Evolutionary conservation across 2,329 filamentous ascomycete species (phyloP), one percentile per base, ranked within the genome.

Genomic region (Dothideomycetes sp.): DNA sequence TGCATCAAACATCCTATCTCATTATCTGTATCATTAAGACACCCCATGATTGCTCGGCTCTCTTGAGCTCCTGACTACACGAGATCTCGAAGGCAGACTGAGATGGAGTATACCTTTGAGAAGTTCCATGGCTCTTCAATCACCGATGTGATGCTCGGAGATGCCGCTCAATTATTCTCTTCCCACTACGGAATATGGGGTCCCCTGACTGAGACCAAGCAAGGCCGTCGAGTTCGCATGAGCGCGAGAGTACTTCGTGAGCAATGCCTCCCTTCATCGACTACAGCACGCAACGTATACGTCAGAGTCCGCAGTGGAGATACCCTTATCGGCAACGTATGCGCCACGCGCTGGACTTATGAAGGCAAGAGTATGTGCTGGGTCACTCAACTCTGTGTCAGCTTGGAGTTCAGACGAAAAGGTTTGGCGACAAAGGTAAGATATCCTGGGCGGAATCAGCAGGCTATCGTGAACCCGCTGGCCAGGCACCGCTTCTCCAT

Each of bases 371-470:
- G 4, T 5, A 19, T 40, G 18, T 34, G 32, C 16, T 40, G 38
- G 38, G 35, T 40, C 15, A 40, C 38, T 11, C 38, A 41, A 10
- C 27, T 41, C 2, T 35, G 32, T 16, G 33, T 41, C 12, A 9
- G 19, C 8, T 11, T 4, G 11, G 15, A 4, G 10, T 41, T 30
- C 27, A 35, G 38, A 7, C 5, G 14, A 11, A 33, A 41, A 32
- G 38, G 38, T 10, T 19, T 40, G 12, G 38, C 38, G 15, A 40
- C 38, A 17, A 24, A 29, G 15, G 35, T 37, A 31, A 37, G 24
- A n/a, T n/a, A n/a, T n/a, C n/a, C n/a, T n/a, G n/a, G n/a, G n/a
- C 10, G n/a, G 8, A 29, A 29, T 29, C n/a, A 12, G 8, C 24
- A 29, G 8, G 8, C 24, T 29, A 9, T 12, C 24, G 8, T 9